phyloP scores from a whole-genome alignment of 2,329 filamentous ascomycete genomes.

The Venturia nashicola region DNA sequence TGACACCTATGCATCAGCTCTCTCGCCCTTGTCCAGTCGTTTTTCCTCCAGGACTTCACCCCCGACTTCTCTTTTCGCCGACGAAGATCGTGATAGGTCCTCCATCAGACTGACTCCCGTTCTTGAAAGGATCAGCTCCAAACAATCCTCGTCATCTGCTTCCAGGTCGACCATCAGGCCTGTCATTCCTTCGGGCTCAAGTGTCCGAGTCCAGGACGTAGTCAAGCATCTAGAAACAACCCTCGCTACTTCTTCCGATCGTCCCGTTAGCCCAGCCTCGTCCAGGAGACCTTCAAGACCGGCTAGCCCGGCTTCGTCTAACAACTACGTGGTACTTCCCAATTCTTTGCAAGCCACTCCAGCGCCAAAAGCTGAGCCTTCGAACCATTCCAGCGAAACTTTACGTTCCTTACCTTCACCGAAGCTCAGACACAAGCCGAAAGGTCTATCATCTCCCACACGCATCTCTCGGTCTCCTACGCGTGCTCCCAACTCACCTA shows the following conservation, averaged over 20 bases:
- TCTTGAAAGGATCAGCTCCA: not conserved
- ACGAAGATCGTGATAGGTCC: not conserved
- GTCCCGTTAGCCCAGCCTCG: not conserved
- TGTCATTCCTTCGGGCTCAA: constrained; percentile 22
- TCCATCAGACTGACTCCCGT: not conserved
- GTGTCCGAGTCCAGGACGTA: constrained; percentile 16
- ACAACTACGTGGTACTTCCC: not conserved
- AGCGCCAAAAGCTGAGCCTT: not conserved
- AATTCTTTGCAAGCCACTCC: not conserved
- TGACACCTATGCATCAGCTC: constrained; percentile 19
- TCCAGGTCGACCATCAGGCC: constrained; percentile 21
- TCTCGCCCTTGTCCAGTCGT: constrained; percentile 24
- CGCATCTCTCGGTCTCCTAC: not conserved
- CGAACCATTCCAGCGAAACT: not conserved
- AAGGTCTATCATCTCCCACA: constrained; percentile 7
- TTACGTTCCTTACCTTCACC: constrained; percentile 1
- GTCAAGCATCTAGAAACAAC: constrained; percentile 10
- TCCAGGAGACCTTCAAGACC: constrained; percentile 17
- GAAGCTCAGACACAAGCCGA: constrained; percentile 12
- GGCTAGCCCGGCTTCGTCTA: constrained; percentile 2
- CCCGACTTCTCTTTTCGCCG: constrained; percentile 21
- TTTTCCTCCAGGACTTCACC: constrained; percentile 27
- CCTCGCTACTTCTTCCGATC: constrained; percentile 14
- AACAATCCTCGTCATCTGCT: not conserved
- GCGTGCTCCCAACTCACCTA: not conserved